These are phyloP conservation scores for Candida coquimbonensis DNA, from an alignment of 805 yeast species.

Conservation along the genomic window DNA sequence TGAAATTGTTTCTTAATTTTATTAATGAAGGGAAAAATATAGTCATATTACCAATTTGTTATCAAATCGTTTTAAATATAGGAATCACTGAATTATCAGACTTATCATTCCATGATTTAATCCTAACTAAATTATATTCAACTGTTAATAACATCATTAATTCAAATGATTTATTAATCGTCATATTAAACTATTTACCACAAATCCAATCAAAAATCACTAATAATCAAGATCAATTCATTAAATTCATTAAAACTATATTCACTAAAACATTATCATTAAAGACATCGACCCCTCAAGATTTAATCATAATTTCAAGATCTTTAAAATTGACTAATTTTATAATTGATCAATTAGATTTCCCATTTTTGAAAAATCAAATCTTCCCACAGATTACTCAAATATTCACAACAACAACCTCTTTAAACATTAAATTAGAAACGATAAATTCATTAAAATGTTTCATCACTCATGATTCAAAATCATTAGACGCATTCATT, in stretches of 20 bases:
- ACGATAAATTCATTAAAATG: slow-evolving; percentile 54
- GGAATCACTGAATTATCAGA: slow-evolving; percentile 59
- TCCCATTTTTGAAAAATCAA: slow-evolving; percentile 63
- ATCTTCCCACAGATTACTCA: slow-evolving; percentile 68
- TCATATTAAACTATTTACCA: slow-evolving; percentile 41
- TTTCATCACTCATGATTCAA: slow-evolving; percentile 41
- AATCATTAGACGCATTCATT: slow-evolving; percentile 62
- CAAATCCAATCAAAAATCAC: slow-evolving; percentile 39
- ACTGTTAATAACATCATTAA: slow-evolving; percentile 27
- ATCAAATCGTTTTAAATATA: slow-evolving; percentile 52
- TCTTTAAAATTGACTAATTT: slow-evolving; percentile 38
- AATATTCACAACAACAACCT: slow-evolving; percentile 78
- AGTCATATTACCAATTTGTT: slow-evolving; percentile 36
- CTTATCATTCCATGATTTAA: slow-evolving; percentile 67
- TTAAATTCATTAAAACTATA: slow-evolving; percentile 39
- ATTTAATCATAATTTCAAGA: slow-evolving; percentile 38
- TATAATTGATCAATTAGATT: slow-evolving; percentile 46
- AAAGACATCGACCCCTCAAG: slow-evolving; percentile 5
- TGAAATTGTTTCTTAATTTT: slow-evolving; percentile 58
- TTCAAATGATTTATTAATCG: slow-evolving; percentile 34
- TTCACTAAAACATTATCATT: slow-evolving; percentile 27
- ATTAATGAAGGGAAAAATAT: slow-evolving; percentile 31
- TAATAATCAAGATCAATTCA: slow-evolving; percentile 40
- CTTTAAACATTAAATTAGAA: slow-evolving; percentile 68
- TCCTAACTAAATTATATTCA: slow-evolving; percentile 36